A percentile compares a stretch with the other conserved stretches of the same genome.
These are phyloP conservation scores for Haplosporangium gracile DNA, from an alignment of 192 early-diverging fungal species.

Conservation along the genomic window DNA sequence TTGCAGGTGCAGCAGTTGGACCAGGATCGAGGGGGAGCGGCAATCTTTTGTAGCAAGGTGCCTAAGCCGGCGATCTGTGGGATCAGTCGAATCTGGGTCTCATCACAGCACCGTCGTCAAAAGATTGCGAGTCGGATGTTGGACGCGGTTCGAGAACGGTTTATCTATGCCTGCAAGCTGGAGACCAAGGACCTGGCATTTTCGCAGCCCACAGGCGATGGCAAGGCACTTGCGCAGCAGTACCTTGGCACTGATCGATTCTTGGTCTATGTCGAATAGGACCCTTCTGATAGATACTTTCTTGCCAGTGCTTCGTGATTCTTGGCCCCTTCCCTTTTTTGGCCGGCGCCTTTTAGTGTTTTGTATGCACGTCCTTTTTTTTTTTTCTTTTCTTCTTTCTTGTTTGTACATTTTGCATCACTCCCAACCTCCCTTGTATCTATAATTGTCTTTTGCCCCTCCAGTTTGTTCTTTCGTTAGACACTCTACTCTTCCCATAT, in stretches of 20 bases:
- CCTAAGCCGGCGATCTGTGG: constrained; percentile 58
- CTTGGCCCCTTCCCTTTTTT: background rate
- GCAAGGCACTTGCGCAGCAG: constrained; percentile 52
- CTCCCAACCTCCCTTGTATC: background rate
- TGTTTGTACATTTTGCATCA: background rate
- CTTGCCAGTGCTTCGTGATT: background rate
- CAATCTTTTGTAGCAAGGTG: constrained; percentile 55
- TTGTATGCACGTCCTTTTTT: background rate
- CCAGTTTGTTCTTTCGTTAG: no score
- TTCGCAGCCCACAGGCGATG: constrained; percentile 65
- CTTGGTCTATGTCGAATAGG: constrained; percentile 58
- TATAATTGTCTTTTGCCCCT: background rate
- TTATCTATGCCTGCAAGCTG: constrained; percentile 57
- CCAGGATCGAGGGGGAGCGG: constrained; percentile 31
- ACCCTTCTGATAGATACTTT: background rate
- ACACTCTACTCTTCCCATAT: background rate
- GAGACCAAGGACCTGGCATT: constrained; percentile 54
- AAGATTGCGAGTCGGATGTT: constrained; percentile 56
- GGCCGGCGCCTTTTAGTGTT: no score
- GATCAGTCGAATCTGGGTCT: constrained; percentile 65
- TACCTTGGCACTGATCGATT: constrained; percentile 56
- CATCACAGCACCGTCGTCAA: constrained; percentile 39
- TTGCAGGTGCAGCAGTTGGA: background rate
- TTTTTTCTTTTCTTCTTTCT: background rate
- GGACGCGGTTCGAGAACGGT: constrained; percentile 56